Percentiles rank a stretch among this genome's conserved stretches.
Conservation (phyloP, 2,329 filamentous ascomycete genomes). For the Cladosporium sp. region DNA sequence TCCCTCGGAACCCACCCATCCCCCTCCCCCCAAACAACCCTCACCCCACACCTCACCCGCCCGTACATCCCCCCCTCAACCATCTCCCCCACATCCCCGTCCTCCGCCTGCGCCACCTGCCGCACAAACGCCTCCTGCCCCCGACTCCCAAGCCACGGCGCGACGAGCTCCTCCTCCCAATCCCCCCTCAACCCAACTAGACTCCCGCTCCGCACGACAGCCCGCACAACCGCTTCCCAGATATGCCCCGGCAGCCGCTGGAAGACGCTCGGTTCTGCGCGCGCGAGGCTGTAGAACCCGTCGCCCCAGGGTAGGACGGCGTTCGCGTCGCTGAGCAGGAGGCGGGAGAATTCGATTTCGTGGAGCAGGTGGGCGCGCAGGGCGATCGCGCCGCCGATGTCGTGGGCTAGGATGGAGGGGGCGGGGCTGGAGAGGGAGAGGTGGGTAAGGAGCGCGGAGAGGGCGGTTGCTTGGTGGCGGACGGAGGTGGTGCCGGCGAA, state of each 20-base stretch:
- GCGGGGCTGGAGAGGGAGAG: conserved; percentile 23
- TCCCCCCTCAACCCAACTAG: conserved; percentile 21
- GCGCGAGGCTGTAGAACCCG: conserved; percentile 39
- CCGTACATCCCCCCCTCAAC: conserved; percentile 35
- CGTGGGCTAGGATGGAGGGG: conserved; percentile 41
- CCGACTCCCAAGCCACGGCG: conserved; percentile 25
- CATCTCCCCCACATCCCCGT: conserved; percentile 33
- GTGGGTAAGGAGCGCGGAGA: conserved; percentile 33
- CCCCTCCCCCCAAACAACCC: conserved; percentile 40
- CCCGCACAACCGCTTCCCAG: conserved; percentile 34
- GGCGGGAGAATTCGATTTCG: conserved; percentile 24
- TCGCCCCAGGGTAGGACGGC: conserved; percentile 39
- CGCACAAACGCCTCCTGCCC: conserved; percentile 35
- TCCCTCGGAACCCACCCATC: conserved; percentile 41
- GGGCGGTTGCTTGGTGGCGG: conserved; percentile 33
- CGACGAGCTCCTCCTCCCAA: conserved; percentile 32
- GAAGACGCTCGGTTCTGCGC: conserved; percentile 20
- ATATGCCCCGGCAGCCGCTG: conserved; percentile 27
- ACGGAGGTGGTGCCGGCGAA: conserved; percentile 33
- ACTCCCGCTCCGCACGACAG: conserved; percentile 37
- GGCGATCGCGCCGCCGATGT: conserved; percentile 39
- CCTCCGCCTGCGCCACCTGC: conserved; percentile 36
- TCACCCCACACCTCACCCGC: conserved; percentile 31
- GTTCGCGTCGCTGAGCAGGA: conserved; percentile 39
- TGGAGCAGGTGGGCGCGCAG: conserved; percentile 37